A percentile compares a stretch with the other conserved stretches of the same genome.
These are phyloP conservation scores for Anthracocystis panici-leucophaei DNA, from an alignment of 1,284 basidiomycete species.

Conservation along the genomic window DNA sequence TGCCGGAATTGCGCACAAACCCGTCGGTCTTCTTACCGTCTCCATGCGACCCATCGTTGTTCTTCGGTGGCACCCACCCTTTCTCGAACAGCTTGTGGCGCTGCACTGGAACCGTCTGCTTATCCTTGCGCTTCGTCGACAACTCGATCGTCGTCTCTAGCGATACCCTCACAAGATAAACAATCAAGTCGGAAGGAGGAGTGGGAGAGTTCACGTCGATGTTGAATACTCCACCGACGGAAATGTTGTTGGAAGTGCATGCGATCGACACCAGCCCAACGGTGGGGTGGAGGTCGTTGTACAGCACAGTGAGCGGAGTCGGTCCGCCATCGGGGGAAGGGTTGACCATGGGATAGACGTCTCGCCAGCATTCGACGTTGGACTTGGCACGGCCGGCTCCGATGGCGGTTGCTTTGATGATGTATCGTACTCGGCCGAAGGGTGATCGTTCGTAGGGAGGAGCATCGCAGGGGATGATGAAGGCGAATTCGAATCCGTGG, in stretches of 20 bases:
- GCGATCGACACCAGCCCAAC: slow-evolving; percentile 67
- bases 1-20: slow-evolving; percentile 56
- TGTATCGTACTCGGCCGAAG: slow-evolving; percentile 65
- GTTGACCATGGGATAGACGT: slow-evolving; percentile 69
- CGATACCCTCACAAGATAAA: slow-evolving; percentile 67
- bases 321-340: slow-evolving; percentile 65
- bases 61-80: slow-evolving; percentile 65
- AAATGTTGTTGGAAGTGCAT: slow-evolving; percentile 69
- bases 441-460: slow-evolving; percentile 68
- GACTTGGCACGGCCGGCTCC: slow-evolving; percentile 65
- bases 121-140: slow-evolving; percentile 57
- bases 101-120: slow-evolving; percentile 63
- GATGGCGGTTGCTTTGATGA: slow-evolving; percentile 67
- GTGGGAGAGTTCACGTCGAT: slow-evolving; percentile 68
- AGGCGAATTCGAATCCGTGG: slow-evolving; percentile 69
- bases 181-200: slow-evolving; percentile 64
- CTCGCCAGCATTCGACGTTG: slow-evolving; percentile 66
- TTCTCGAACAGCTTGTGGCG: slow-evolving; percentile 67
- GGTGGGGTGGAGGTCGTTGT: slow-evolving; percentile 69
- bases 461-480: slow-evolving; percentile 66
- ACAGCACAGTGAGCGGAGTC: slow-evolving; percentile 66
- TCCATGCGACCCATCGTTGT: slow-evolving; percentile 58
- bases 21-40: slow-evolving; percentile 64
- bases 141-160: slow-evolving; percentile 67
- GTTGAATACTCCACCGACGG: slow-evolving; percentile 68